Percentiles rank a stretch among this genome's conserved stretches.
Conservation (phyloP, 495 filamentous ascomycete genomes). For the Penicillium paradoxum region DNA sequence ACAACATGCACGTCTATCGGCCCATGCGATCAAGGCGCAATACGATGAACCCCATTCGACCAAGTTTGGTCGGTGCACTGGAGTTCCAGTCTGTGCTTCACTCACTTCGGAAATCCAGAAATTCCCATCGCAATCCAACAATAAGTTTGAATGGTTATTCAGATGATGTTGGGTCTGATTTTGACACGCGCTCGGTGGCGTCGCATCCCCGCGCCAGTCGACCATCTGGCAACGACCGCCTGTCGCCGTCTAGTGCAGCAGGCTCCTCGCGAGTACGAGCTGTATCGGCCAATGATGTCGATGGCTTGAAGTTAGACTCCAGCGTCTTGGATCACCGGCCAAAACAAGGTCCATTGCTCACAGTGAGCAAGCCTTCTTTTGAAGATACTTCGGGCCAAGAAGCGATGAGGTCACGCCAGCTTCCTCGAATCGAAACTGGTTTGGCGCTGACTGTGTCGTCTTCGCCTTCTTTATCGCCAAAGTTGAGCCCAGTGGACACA, state of each 20-base stretch:
- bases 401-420: conserved; percentile 4
- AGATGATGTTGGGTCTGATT: conserved; percentile 52
- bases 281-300: conserved; percentile 62
- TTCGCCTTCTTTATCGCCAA: conserved; percentile 33
- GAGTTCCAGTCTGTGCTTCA: conserved; percentile 90
- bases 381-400: conserved; percentile 9
- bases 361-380: conserved; percentile 33
- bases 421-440: conserved; percentile 20
- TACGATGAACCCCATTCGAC: conserved; percentile 77
- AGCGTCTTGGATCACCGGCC: conserved; percentile 20
- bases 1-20: conserved; percentile 85
- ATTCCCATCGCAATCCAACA: conserved; percentile 56
- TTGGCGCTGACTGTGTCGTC: conserved; percentile 31
- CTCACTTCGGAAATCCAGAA: conserved; percentile 72
- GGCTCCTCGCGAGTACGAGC: conserved; percentile 47
- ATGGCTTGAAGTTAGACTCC: conserved; percentile 39
- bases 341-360: conserved; percentile 22
- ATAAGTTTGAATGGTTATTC: conserved; percentile 70
- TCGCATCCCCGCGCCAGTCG: conserved; percentile 38
- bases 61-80: conserved; percentile 86
- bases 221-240: conserved; percentile 20
- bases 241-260: conserved; percentile 29
- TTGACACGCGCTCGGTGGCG: conserved; percentile 46
- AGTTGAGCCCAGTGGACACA: conserved; percentile 13
- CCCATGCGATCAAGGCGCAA: conserved; percentile 61